Percentiles rank a stretch among this genome's conserved stretches.
phyloP scores from a whole-genome alignment of 176 grass and related monocot species.

The Metroxylon sagu region DNA sequence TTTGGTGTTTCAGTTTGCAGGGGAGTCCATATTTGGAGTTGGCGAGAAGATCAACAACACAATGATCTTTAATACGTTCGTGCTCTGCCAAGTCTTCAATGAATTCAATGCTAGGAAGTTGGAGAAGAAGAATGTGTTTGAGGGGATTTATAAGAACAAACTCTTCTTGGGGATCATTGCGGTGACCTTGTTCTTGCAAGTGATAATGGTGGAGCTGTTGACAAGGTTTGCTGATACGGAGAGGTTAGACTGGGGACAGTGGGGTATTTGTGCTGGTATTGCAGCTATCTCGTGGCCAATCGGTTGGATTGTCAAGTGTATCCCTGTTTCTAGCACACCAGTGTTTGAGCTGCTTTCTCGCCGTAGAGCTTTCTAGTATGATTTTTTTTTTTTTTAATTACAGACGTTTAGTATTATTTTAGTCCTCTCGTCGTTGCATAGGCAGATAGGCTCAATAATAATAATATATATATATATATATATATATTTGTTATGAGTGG shows the following conservation, averaged over 20 bases:
- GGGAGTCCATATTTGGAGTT: constrained; percentile 19
- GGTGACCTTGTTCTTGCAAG: constrained; percentile 44
- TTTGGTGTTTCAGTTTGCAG: constrained; percentile 42
- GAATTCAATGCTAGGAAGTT: too few species aligned
- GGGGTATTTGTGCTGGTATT: constrained; percentile 55
- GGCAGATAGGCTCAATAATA: too few species aligned
- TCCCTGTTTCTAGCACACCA: constrained; percentile 37
- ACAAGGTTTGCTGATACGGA: constrained; percentile 66
- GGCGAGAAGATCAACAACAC: constrained; percentile 54
- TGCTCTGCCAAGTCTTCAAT: constrained; percentile 12
- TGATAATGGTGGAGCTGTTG: constrained; percentile 85
- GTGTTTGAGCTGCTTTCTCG: constrained; percentile 20
- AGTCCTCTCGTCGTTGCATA: too few species aligned
- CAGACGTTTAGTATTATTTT: too few species aligned
- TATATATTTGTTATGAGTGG: too few species aligned
- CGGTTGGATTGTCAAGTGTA: constrained; percentile 60
- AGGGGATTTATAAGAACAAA: too few species aligned
- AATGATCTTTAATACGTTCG: constrained; percentile 83
- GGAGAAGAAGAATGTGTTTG: too few species aligned
- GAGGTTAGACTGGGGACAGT: constrained; percentile 53
- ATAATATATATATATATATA: too few species aligned
- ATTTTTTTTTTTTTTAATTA: too few species aligned
- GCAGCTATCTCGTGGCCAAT: constrained; percentile 80
- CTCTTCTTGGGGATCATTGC: constrained; percentile 40
- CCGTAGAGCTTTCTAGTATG: too few species aligned